A percentile compares a stretch with the other conserved stretches of the same genome.
Evolutionary conservation across 441 rosid species (phyloP).

Genomic region (Erysimum cheiri): DNA sequence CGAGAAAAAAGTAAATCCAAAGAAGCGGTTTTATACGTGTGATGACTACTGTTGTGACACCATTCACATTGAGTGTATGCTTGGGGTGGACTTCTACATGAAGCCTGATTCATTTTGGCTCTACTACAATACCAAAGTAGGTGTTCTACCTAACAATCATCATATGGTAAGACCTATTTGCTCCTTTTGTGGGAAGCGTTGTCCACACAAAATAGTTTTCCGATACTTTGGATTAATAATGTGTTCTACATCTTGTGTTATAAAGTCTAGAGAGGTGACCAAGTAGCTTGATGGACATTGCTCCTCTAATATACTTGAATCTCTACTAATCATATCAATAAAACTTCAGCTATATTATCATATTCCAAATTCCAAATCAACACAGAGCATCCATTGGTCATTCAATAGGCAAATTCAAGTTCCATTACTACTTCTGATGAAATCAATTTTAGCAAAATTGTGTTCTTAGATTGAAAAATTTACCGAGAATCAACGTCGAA

Average conservation of each 20-base stretch:
- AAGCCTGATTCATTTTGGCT: not conserved
- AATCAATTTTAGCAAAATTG: not conserved
- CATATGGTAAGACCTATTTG: constrained; percentile 7
- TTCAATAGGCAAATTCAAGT: not conserved
- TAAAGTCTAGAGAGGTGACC: no score
- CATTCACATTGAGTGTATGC: constrained; percentile 2
- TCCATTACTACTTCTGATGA: not conserved
- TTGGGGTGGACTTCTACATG: not conserved
- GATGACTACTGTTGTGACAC: constrained; percentile 7
- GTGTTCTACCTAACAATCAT: not conserved
- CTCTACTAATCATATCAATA: constrained; percentile 43
- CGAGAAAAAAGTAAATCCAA: no score
- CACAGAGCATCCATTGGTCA: not conserved
- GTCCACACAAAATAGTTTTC: not conserved
- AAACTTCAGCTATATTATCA: not conserved
- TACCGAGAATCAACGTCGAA: constrained; percentile 48
- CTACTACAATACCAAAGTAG: not conserved
- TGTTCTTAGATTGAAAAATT: no score
- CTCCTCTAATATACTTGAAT: constrained; percentile 3
- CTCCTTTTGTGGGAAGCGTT: not conserved
- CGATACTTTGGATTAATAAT: not conserved
- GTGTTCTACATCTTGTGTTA: not conserved
- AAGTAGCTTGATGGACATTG: no score
- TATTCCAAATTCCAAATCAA: not conserved
- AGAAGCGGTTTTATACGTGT: not conserved